These are phyloP conservation scores for Trichosporon inkin DNA, from an alignment of 1,284 basidiomycete genomes.

Conservation along the genomic window DNA sequence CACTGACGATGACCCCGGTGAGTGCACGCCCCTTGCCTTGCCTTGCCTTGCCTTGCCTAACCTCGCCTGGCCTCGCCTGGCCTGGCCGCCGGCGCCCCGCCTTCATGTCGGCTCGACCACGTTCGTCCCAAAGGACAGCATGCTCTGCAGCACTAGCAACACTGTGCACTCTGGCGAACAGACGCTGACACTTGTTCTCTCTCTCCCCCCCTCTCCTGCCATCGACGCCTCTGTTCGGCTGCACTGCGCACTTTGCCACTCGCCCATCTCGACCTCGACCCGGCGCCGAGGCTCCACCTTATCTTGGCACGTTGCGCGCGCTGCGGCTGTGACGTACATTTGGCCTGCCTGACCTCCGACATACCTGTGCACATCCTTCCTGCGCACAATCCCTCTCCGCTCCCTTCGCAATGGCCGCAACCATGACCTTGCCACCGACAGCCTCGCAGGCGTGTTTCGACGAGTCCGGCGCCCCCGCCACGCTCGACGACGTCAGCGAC, in stretches of 20 bases:
- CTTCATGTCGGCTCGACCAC: background rate
- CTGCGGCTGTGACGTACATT: background rate
- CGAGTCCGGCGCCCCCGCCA: conserved; percentile 52
- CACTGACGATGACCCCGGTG: conserved; percentile 23
- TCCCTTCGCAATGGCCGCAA: background rate
- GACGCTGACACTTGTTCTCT: no score
- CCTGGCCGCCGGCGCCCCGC: no score
- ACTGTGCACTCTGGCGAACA: no score
- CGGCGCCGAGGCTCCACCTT: background rate
- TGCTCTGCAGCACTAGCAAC: no score
- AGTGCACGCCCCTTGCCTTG: conserved; percentile 10
- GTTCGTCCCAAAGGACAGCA: background rate
- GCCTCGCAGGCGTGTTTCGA: conserved; percentile 42
- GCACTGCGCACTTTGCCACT: no score
- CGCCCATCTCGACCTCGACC: no score
- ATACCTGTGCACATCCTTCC: background rate
- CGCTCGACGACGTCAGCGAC: conserved; percentile 68
- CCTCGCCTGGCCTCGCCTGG: no score
- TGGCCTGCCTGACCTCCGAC: background rate
- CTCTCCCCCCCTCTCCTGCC: no score
- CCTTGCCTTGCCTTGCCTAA: no score
- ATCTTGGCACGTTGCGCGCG: conserved; percentile 3
- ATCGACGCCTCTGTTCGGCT: no score
- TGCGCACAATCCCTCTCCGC: background rate
- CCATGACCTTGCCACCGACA: conserved; percentile 9